phyloP scores from a whole-genome alignment of 225 moss, liverwort and hornwort genomes.

The Polytrichum formosum region DNA sequence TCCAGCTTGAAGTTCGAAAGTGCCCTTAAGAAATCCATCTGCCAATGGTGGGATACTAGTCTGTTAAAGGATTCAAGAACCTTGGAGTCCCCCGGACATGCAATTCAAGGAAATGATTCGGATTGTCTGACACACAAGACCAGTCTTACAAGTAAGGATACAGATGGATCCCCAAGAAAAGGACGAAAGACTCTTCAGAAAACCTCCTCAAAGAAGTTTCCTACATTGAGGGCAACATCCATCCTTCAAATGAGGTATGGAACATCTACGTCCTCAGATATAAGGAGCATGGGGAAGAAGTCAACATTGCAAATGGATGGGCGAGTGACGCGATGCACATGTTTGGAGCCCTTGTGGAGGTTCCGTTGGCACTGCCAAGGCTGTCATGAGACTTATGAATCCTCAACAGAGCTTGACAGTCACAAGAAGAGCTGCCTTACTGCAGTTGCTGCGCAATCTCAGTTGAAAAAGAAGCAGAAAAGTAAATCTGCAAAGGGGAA shows the following conservation, averaged over 20 bases:
- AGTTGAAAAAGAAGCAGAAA: constrained; percentile 40
- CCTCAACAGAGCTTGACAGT: constrained; percentile 59
- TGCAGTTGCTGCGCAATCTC: constrained; percentile 15
- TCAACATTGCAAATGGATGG: constrained; percentile 42
- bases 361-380: constrained; percentile 71
- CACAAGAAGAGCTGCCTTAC: constrained; percentile 52
- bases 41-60: constrained; percentile 56
- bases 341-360: constrained; percentile 90
- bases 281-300: constrained; percentile 44
- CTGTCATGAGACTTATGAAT: constrained; percentile 84
- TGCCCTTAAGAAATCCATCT: constrained; percentile 59
- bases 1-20: constrained; percentile 56
- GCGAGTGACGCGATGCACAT: constrained; percentile 72
- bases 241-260: constrained; percentile 60
- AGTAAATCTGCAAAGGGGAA: constrained; percentile 30
- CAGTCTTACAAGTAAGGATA: constrained; percentile 25
- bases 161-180: constrained; percentile 27
- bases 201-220: constrained; percentile 36
- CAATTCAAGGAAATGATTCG: constrained; percentile 8
- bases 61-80: constrained; percentile 19
- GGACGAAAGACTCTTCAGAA: constrained; percentile 18
- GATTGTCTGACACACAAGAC: constrained; percentile 3
- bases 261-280: constrained; percentile 31
- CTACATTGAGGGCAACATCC: constrained; percentile 47
- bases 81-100: constrained; percentile 4